phyloP scores from a whole-genome alignment of 176 grass and related monocot species.

The Carex parvula region DNA sequence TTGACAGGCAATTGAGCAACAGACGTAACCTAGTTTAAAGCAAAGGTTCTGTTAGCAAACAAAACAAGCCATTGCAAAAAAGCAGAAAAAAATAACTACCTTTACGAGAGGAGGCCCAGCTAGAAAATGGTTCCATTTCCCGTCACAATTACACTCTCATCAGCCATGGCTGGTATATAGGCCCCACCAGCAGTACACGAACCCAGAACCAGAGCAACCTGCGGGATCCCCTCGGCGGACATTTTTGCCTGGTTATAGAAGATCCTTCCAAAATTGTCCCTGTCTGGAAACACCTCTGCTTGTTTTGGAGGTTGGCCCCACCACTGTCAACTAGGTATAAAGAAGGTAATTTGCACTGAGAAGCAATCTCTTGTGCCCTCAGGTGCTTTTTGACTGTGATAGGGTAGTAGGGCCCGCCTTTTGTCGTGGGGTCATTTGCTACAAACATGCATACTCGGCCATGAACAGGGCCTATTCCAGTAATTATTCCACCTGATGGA shows the following conservation, averaged over 20 bases:
- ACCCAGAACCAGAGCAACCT: conserved; percentile 91
- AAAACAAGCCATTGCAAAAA: conserved; percentile 17
- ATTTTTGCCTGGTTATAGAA: conserved; percentile 99
- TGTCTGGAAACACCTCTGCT: conserved; percentile 93
- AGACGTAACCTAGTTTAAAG: neutral
- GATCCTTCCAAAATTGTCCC: conserved; percentile 97
- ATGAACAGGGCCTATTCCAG: conserved; percentile 91
- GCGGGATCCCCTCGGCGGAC: conserved; percentile 83
- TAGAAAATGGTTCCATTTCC: conserved; percentile 95
- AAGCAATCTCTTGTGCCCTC: conserved; percentile 86
- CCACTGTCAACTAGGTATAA: conserved; percentile 97
- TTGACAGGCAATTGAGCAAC: neutral
- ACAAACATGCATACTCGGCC: conserved; percentile 89
- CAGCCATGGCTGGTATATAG: conserved; percentile 98
- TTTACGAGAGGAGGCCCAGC: conserved; percentile 96
- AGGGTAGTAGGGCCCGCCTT: conserved; percentile 91
- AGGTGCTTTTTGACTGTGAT: conserved; percentile 96
- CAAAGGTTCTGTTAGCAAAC: neutral
- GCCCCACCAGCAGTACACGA: conserved; percentile 98
- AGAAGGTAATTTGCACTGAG: conserved; percentile 81
- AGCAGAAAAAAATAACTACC: conserved; percentile 36
- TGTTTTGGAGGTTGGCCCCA: conserved; percentile 90
- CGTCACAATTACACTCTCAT: conserved; percentile 97
- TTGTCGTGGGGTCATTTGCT: conserved; percentile 94
- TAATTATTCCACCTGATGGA: conserved; percentile 83